Base-by-base conservation (phyloP, 208 protist species). In the Leptomonas seymouri region DNA sequence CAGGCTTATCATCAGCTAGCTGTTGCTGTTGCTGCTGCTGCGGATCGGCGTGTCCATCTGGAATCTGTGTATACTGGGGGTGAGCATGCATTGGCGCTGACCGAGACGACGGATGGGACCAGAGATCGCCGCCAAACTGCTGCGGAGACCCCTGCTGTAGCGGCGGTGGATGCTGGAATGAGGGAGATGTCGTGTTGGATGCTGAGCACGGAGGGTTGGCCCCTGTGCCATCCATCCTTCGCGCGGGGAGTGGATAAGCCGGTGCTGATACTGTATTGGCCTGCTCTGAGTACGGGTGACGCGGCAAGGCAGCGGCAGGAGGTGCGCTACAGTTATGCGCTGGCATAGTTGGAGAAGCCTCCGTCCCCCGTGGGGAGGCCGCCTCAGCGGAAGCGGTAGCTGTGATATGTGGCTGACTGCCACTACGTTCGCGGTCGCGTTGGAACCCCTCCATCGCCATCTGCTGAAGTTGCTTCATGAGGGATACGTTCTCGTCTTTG, bases 381-480 rank as follows among this genome's bases (percentile, higher is more conserved):
- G 36, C 36, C 14, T 18, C 11, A 25, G 36, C 39, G 5, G 56
- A 34, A 18, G 30, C 28, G 18, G 18, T 15, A 7, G 30, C 30
- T 4, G 7, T 0, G 20, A 30, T n/a, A 9, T 25, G 6, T 30
- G 45, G 20, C 11, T 30, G 44, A 63, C 31, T 72, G 27, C 14
- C 48, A 55, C 58, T 53, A 7, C 71, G 67, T 16, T 63, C 50
- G 21, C 78, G 78, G 44, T 74, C 50, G 21, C 78, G 78, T 31
- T 74, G 71, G 27, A 78, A 71, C 20, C 61, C 67, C 25, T 72
- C 73, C 25, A 71, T 55, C 9, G 71, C 67, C 27, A 73, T 25
- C 14, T 74, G 25, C 72, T 71, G 74, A 21, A 88, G 57, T 30
- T 78, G 63, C 59, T 80, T 81, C 75, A 80, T 66, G 5, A 89